These are phyloP conservation scores for Agaricus subrufescens DNA, from an alignment of 768 basidiomycete genomes.

Conservation along the genomic window DNA sequence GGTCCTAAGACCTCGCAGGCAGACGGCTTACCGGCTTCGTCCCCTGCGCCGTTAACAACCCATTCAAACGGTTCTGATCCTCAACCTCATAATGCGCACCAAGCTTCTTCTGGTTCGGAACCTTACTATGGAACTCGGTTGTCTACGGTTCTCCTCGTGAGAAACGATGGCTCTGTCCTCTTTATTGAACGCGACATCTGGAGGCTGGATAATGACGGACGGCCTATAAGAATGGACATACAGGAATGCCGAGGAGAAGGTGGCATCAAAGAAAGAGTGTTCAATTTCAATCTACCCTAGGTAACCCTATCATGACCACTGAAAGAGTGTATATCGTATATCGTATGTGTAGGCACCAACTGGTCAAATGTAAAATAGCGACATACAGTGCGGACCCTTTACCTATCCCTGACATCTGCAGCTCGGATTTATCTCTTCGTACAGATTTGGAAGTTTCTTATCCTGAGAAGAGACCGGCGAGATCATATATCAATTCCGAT, in stretches of 20 bases:
- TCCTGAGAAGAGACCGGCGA: background rate
- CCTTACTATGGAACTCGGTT: slow-evolving; percentile 63
- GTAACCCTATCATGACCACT: background rate
- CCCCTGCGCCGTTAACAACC: background rate
- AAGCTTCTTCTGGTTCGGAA: slow-evolving; percentile 12
- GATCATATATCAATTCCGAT: slow-evolving; percentile 1
- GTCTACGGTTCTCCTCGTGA: slow-evolving; percentile 67
- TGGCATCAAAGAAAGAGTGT: slow-evolving; percentile 38
- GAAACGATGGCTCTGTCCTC: slow-evolving; percentile 50
- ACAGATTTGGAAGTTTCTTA: background rate
- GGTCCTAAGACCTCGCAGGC: background rate
- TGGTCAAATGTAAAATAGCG: too few species aligned
- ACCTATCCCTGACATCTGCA: background rate
- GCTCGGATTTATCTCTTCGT: background rate
- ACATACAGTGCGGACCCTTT: too few species aligned
- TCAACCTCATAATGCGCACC: slow-evolving; percentile 8
- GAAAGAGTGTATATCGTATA: background rate
- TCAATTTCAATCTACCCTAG: slow-evolving; percentile 37
- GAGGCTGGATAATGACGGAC: slow-evolving; percentile 36
- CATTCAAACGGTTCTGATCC: slow-evolving; percentile 10
- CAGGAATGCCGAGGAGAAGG: slow-evolving; percentile 4
- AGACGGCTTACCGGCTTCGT: background rate
- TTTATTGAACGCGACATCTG: slow-evolving; percentile 76
- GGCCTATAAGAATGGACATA: slow-evolving; percentile 16
- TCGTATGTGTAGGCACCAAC: too few species aligned